Evolutionary conservation across 331 rosid species (phyloP), one percentile per base, ranked within the genome.

Genomic region (Arachis monticola): DNA sequence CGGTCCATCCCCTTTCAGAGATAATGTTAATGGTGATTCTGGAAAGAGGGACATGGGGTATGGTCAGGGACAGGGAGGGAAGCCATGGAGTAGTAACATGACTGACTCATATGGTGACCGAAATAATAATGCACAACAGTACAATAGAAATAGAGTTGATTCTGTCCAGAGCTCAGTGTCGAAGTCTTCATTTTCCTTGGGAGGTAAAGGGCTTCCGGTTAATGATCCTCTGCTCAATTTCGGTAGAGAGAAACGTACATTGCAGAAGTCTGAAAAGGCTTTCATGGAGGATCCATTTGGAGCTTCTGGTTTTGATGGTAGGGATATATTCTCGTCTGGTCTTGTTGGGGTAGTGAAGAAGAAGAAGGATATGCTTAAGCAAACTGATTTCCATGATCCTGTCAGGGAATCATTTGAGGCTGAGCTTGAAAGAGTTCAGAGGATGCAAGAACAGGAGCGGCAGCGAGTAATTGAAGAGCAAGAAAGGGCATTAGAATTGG

Each of bases 391-490:
- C 60, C 96, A 90, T 76, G 99, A 94, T 84, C 96, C 97, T 62
- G 96, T 83, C 42, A 92, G 99, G 69, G 99, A 94, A 59, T 94
- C 97, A 2, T 94, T 94, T 73, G 99, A 94, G 92, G 99, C 99
- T 12, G 99, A 94, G 80, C 97, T 94, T 77, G 96, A 92, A 89
- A 94, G 94, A 84, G 99, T 94, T 86, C 99, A 94, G 87, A 92
- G 87, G 85, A 79, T 92, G 89, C 99, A 94, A 85, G 97, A 94
- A 75, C 92, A 86, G 81, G 99, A 94, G 83, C 88, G 97, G 31
- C 96, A 84, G 73, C 81, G 87, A 72, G 75, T 87, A 17, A 67
- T 92, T 77, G 99, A 92, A 80, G 96, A 90, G 70, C 97, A 94
- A 62, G 99, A 92, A 78, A 87, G 90, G 83, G 90, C 89, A 6